Evolutionary conservation across 805 yeast genomes (phyloP).

Genomic region (Zygotorulaspora florentina): DNA sequence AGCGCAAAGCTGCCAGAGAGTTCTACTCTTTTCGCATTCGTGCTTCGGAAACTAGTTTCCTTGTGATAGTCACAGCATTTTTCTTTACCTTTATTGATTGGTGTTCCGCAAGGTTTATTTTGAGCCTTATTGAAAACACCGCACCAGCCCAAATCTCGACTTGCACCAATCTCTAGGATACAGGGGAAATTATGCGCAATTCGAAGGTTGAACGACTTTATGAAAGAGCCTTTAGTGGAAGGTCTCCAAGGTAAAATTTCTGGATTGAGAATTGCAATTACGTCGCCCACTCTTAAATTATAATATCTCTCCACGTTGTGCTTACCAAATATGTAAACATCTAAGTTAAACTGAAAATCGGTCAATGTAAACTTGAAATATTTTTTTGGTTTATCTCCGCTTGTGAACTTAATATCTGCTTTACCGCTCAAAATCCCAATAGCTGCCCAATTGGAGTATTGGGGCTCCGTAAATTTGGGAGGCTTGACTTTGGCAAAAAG

Average conservation of each 20-base stretch:
- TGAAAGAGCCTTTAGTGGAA: conserved; percentile 18
- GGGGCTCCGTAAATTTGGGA: conserved; percentile 66
- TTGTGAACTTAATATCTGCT: conserved; percentile 46
- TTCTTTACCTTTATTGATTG: conserved; percentile 51
- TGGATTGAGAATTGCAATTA: conserved; percentile 75
- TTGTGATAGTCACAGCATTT: conserved; percentile 70
- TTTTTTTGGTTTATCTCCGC: conserved; percentile 42
- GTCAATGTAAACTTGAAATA: conserved; percentile 62
- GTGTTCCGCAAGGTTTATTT: conserved; percentile 52
- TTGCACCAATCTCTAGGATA: conserved; percentile 68
- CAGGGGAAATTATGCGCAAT: conserved; percentile 48
- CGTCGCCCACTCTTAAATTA: conserved; percentile 70
- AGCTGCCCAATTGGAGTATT: conserved; percentile 71
- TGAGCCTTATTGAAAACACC: conserved; percentile 42
- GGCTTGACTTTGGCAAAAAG: conserved; percentile 62
- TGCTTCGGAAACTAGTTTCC: conserved; percentile 49
- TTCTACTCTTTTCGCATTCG: conserved; percentile 68
- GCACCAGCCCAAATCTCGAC: conserved; percentile 68
- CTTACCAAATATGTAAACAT: conserved; percentile 57
- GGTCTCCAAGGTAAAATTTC: conserved; percentile 43
- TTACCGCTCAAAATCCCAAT: conserved; percentile 66
- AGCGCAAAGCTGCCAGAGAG: conserved; percentile 56
- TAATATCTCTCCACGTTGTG: conserved; percentile 65
- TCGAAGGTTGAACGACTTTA: conserved; percentile 49
- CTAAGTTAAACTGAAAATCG: conserved; percentile 58